Evolutionary conservation across 169 alveolate genomes (phyloP).

Genomic region (Cryptosporidium andersoni): DNA sequence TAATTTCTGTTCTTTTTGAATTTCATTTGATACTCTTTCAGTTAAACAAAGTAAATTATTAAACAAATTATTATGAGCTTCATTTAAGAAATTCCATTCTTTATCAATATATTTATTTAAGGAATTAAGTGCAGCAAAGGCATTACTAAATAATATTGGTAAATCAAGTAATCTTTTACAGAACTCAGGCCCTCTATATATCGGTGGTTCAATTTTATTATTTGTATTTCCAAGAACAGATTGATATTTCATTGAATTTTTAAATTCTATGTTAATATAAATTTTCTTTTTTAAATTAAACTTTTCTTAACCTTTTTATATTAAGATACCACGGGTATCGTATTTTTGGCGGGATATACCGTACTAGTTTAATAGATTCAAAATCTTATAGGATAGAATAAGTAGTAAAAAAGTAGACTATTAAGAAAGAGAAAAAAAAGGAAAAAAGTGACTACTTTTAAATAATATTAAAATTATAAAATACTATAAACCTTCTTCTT

Average conservation of each 20-base stretch:
- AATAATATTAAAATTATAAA: background rate
- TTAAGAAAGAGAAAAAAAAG: background rate
- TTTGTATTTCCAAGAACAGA: too few relatives aligned
- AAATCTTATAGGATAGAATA: background rate
- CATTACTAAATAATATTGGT: constrained; percentile 33
- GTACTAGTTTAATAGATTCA: background rate
- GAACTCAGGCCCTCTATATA: constrained; percentile 17
- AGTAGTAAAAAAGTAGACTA: background rate
- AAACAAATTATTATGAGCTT: constrained; percentile 20
- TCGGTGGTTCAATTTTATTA: too few relatives aligned
- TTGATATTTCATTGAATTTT: too few relatives aligned
- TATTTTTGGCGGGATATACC: background rate
- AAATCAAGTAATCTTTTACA: constrained; percentile 37
- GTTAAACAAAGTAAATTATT: constrained; percentile 13
- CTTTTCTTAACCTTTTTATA: too few relatives aligned
- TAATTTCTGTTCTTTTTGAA: background rate
- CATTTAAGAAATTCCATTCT: constrained; percentile 25
- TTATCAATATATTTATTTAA: constrained; percentile 57
- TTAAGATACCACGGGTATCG: background rate
- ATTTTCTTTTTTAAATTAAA: too few relatives aligned
- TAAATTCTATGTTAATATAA: too few relatives aligned
- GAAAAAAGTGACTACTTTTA: background rate
- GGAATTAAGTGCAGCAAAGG: constrained; percentile 21
- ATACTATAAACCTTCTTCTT: constrained; percentile 71
- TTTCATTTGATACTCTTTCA: background rate